Evolutionary conservation across 768 basidiomycete species (phyloP).

Genomic region (Serendipita sp.): DNA sequence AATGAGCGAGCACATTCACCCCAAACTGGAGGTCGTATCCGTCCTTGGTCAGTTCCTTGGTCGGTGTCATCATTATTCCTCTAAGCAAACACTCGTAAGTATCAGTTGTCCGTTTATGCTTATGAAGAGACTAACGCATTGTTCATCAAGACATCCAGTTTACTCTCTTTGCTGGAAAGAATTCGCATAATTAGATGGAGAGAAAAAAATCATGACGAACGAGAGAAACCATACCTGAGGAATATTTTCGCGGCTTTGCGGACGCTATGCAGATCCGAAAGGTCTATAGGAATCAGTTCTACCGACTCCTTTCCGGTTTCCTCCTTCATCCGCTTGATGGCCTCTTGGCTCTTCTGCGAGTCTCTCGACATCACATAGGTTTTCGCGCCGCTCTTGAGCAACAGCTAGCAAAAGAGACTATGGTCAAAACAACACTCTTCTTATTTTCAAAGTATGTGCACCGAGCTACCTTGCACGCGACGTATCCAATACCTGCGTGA

Average conservation of each 20-base stretch:
- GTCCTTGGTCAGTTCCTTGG: conserved; percentile 22
- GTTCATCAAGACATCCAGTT: background rate
- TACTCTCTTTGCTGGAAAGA: background rate
- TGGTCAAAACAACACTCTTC: too few species aligned
- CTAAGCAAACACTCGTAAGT: conserved; percentile 13
- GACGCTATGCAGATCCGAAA: conserved; percentile 10
- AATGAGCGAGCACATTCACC: conserved; percentile 29
- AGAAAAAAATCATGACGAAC: background rate
- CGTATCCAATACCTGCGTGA: conserved; percentile 3
- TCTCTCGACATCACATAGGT: conserved; percentile 21
- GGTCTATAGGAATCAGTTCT: background rate
- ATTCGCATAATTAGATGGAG: background rate
- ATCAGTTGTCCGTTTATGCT: background rate
- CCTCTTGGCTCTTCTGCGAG: conserved; percentile 16
- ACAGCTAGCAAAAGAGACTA: background rate
- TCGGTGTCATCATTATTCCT: conserved; percentile 20
- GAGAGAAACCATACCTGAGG: background rate
- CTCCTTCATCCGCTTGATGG: conserved; percentile 14
- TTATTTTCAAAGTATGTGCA: background rate
- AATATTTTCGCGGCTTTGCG: conserved; percentile 10
- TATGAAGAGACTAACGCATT: background rate
- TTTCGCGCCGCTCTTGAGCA: conserved; percentile 20
- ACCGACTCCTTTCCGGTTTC: conserved; percentile 9
- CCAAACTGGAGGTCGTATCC: conserved; percentile 25
- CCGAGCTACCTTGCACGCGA: background rate